Conservation (phyloP, 164 flowering plant genomes). For the Aristolochia fimbriata region DNA sequence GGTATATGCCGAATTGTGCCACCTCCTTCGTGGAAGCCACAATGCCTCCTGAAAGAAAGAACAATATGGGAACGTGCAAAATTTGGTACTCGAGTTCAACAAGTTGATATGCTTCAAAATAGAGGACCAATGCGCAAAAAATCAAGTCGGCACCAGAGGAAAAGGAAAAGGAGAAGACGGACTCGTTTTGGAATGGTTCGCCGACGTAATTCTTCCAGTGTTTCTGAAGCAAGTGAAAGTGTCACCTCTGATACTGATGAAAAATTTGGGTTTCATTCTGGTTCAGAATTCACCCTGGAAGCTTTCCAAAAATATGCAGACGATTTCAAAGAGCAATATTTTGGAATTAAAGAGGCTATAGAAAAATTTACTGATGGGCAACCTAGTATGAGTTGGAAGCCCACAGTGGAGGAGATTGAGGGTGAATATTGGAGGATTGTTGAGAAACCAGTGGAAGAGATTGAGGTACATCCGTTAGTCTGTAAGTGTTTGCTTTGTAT, state of each 20-base stretch:
- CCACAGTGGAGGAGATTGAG: conserved; percentile 71
- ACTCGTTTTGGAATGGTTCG: conserved; percentile 34
- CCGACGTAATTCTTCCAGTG: conserved; percentile 24
- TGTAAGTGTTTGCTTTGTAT: background rate
- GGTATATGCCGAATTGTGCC: conserved; percentile 94
- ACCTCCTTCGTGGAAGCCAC: conserved; percentile 77
- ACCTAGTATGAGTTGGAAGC: conserved; percentile 22
- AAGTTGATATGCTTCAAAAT: conserved; percentile 77
- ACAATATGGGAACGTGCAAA: conserved; percentile 45
- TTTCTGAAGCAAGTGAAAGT: conserved; percentile 29
- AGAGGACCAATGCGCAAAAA: conserved; percentile 72
- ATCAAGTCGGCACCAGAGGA: conserved; percentile 28
- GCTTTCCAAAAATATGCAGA: conserved; percentile 54
- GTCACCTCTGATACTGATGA: conserved; percentile 47
- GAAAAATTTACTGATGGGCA: conserved; percentile 16
- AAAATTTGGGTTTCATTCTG: conserved; percentile 80
- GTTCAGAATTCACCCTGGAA: conserved; percentile 62
- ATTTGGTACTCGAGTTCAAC: conserved; percentile 66
- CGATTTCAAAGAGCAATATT: conserved; percentile 49
- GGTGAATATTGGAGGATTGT: conserved; percentile 94
- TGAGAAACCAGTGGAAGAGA: conserved; percentile 72
- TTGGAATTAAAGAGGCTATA: conserved; percentile 25
- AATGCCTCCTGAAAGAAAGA: conserved; percentile 54
- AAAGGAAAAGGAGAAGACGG: conserved; percentile 46
- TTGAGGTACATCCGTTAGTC: conserved; percentile 44